Conservation (phyloP, 345 rosid species). For the Moringa oleifera region DNA sequence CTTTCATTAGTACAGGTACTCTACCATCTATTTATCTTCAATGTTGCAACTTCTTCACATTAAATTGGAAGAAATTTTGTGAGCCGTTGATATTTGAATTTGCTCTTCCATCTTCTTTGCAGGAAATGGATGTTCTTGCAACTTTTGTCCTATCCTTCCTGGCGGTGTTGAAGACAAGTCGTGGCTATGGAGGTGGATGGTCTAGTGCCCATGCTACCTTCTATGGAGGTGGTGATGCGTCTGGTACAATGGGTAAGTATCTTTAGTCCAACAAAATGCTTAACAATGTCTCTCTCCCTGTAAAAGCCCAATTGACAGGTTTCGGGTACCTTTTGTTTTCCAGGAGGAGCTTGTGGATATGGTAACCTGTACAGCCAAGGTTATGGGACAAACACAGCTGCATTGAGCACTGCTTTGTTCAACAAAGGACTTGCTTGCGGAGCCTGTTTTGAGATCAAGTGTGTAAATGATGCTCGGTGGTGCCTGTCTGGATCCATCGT, state of each 20-base stretch:
- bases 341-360: slow-evolving; percentile 75
- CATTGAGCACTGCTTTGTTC: slow-evolving; percentile 54
- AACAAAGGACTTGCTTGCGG: slow-evolving; percentile 59
- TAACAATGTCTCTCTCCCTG: neutral
- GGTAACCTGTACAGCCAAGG: slow-evolving; percentile 61
- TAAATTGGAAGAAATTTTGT: neutral
- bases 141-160: slow-evolving; percentile 22
- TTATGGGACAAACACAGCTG: slow-evolving; percentile 61
- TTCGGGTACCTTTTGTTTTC: too few species aligned
- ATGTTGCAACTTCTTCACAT: neutral
- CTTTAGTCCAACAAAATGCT: neutral
- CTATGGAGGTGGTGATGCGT: slow-evolving; percentile 41
- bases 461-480: slow-evolving; percentile 48
- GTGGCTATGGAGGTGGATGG: slow-evolving; percentile 31
- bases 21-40: slow-evolving; percentile 5
- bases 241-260: slow-evolving; percentile 42
- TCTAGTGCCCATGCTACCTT: slow-evolving; percentile 40
- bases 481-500: slow-evolving; percentile 42
- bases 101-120: slow-evolving; percentile 15
- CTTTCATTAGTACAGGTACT: slow-evolving; percentile 5
- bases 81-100: neutral
- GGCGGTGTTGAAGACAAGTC: slow-evolving; percentile 25
- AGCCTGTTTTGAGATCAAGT: slow-evolving; percentile 56
- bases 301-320: too few species aligned
- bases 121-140: slow-evolving; percentile 34